Evolutionary conservation across 352 stramenopile species (phyloP), one percentile per base, ranked within the genome.

Genomic region (Globisporangium uncinulatum): DNA sequence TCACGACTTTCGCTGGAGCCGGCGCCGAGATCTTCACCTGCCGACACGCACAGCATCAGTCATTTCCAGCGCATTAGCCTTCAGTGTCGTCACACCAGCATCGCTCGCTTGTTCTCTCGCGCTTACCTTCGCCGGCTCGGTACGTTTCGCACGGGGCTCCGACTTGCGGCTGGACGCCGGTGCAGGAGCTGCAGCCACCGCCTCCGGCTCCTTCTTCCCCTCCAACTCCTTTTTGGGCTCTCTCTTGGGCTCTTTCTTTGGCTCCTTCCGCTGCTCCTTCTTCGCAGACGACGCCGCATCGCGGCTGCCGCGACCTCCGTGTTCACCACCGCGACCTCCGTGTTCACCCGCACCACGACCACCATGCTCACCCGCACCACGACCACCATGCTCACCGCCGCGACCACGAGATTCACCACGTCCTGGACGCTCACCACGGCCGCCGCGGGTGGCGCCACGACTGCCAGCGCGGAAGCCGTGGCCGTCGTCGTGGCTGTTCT

Each of bases 1-100:
- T 94, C 62, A 74, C 66, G 46, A 68, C 76, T 70, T 91, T 94
- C 54, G 81, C 85, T 21, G 73, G 56, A 10, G 71, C 45, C 6
- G 78, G 73, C 4, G 64, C 66, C 39, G 70, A 64, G 21, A 83
- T 66, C 69, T 87, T 91, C 21, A 62, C 51, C 63, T 68, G 46
- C 0, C n/a, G 42, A 66, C 6, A 17, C 14, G 31, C 32, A 29
- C 39, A 48, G 3, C 1, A 15, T 57, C 15, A 50, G 15, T 10
- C 39, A 48, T 4, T 0, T 9, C 50, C 8, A 50, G 15, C 11
- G 15, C 41, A n/a, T 21, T 13, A 8, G 6, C 29, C 19, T 2
- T 14, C 17, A 56, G 0, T 39, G 32, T 20, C 51, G 24, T 19
- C 7, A 31, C 42, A 24, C 19, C 42, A 47, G 13, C 42, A 14